Base-by-base conservation (phyloP, 768 basidiomycete species). In the Trametes meyenii region DNA sequence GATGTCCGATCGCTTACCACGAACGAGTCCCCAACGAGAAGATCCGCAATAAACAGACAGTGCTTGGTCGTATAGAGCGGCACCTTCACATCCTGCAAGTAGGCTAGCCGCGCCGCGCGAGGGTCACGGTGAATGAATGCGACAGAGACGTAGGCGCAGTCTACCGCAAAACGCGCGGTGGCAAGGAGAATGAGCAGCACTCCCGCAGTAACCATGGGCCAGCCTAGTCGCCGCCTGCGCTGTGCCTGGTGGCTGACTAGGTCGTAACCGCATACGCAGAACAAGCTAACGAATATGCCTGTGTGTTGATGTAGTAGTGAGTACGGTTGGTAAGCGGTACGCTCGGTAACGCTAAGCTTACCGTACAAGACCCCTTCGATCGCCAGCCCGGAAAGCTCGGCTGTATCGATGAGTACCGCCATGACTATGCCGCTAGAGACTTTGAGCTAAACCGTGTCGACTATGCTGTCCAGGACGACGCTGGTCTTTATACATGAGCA, bases 151-250 rank as follows among this genome's bases (percentile, higher is more conserved):
- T 66, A 54, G 7, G 61, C 29, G 46, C 44, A 48, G 48, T 66
- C 65, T n/a, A 63, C 58, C 4, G 36, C 49, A 48, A 66, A 54
- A n/a, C 61, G 62, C 5, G 58, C 58, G 16, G 65, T 66, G 3
- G 65, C 62, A 16, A 66, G 58, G n/a, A 66, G 5, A 53, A 63
- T 46, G 51, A 66, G 55, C 5, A 60, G 35, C 7, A 60, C 17
- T 8, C 56, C 61, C 7, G 58, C 54, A 8, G 43, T n/a, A 11
- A 52, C 29, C 65, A 66, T 63, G 1, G 62, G 57, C 49, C 38
- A 51, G 26, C 48, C 60, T 11, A 63, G 53, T 24, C 46, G 38
- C 16, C 51, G 24, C 51, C 45, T 29, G 7, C 21, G 21, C 13
- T 45, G 39, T 0, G 24, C 26, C 2, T 54, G 54, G 3, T 49